A percentile compares a stretch with the other conserved stretches of the same genome.
phyloP scores from a whole-genome alignment of 2,329 filamentous ascomycete genomes.

The Exophiala spinifera region DNA sequence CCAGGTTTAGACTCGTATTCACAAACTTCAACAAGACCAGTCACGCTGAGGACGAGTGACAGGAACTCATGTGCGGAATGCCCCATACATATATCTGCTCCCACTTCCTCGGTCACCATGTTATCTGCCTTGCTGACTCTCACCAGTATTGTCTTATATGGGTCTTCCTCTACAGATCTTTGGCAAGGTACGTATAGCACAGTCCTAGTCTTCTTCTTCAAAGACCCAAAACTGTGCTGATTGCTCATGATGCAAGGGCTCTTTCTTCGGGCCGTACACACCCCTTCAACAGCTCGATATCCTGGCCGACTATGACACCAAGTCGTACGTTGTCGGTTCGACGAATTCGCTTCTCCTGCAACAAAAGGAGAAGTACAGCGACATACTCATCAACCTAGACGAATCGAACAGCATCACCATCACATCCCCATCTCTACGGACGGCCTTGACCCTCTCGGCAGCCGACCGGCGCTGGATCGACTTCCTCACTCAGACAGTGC shows the following conservation, averaged over 20 bases:
- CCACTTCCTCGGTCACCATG: no score
- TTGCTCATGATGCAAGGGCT: conserved; percentile 60
- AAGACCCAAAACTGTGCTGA: conserved; percentile 57
- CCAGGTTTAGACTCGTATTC: conserved; percentile 87
- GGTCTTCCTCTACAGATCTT: conserved; percentile 92
- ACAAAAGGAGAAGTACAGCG: conserved; percentile 92
- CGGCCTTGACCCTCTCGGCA: conserved; percentile 72
- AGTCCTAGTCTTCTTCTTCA: no score
- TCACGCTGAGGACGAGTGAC: conserved; percentile 86
- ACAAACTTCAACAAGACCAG: conserved; percentile 69
- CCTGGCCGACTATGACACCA: conserved; percentile 87
- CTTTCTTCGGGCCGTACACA: conserved; percentile 93
- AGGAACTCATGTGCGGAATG: conserved; percentile 64
- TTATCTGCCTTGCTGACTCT: not conserved
- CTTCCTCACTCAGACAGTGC: conserved; percentile 85
- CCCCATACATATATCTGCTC: no score
- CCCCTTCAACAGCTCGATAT: conserved; percentile 93
- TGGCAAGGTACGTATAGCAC: conserved; percentile 71
- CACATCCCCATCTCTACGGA: conserved; percentile 72
- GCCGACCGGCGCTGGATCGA: conserved; percentile 96
- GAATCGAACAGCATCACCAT: conserved; percentile 68
- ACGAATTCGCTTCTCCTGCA: conserved; percentile 92
- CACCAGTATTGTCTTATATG: conserved; percentile 79
- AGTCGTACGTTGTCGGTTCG: conserved; percentile 95
- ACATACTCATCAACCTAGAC: conserved; percentile 94